phyloP scores from a whole-genome alignment of 495 filamentous ascomycete species.

The Aspergillus cavernicola region DNA sequence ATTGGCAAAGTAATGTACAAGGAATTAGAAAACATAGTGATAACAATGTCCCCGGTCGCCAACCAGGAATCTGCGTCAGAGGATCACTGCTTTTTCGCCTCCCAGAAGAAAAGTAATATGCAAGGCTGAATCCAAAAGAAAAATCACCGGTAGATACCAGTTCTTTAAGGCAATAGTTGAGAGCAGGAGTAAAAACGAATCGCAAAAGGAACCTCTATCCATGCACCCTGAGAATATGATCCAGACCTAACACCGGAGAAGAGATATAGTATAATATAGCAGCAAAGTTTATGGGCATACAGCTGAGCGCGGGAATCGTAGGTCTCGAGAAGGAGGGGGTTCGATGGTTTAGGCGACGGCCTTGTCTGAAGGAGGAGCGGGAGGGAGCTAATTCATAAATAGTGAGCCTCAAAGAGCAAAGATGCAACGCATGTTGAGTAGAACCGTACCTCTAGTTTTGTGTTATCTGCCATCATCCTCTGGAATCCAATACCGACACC shows the following conservation, averaged over 20 bases:
- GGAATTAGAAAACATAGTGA: constrained; percentile 18
- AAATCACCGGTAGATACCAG: constrained; percentile 29
- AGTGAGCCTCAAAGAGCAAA: constrained; percentile 1
- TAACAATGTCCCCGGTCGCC: constrained; percentile 15
- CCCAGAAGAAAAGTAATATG: constrained; percentile 14
- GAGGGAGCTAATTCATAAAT: constrained; percentile 33
- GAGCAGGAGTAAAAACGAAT: constrained; percentile 23
- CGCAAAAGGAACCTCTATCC: constrained; percentile 36
- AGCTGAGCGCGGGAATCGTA: constrained; percentile 19
- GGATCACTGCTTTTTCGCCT: constrained; percentile 12
- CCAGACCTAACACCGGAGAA: constrained; percentile 46
- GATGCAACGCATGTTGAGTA: not conserved
- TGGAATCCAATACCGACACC: constrained; percentile 97
- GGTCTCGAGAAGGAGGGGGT: constrained; percentile 13
- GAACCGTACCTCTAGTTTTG: constrained; percentile 69
- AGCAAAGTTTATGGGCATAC: constrained; percentile 23
- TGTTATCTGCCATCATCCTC: constrained; percentile 91
- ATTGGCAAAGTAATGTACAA: constrained; percentile 41
- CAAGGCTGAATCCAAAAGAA: constrained; percentile 31
- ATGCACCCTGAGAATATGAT: constrained; percentile 39
- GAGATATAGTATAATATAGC: constrained; percentile 38
- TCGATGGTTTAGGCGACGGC: constrained; percentile 36
- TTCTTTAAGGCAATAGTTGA: constrained; percentile 28
- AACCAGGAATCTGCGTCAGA: constrained; percentile 10
- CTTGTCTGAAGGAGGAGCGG: constrained; percentile 40